Base-by-base conservation (phyloP, 2,329 filamentous ascomycete species). In the Diaporthe citri region DNA sequence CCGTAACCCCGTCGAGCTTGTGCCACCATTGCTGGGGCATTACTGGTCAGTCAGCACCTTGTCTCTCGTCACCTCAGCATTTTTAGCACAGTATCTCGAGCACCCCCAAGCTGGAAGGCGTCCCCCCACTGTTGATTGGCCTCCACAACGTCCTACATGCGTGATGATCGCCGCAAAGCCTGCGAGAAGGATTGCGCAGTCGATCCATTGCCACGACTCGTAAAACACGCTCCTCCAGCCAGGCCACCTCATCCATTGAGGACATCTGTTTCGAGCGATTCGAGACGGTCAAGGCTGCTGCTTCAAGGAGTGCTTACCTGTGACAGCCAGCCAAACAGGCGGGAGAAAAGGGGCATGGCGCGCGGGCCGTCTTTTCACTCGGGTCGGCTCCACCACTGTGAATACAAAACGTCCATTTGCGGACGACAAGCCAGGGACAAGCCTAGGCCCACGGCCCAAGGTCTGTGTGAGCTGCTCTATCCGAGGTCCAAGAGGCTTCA, bases 291-390 rank as follows among this genome's bases (percentile, higher is more conserved):
- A 69, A 52, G 64, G 64, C 64, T 69, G 64, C 48, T 69, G 64
- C 64, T 69, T 69, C 64, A 69, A 69, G 64, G 48, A 69, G 64
- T 55, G 48, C 34, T n/a, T 52, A 69, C 64, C 71, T 56, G 71
- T 56, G 34, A 72, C 71, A 59, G 67, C 46, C 46, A 51, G 64
- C 64, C 48, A 69, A 39, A 71, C 67, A 36, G 67, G 36, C 51
- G 55, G 67, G 36, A 34, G 55, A 72, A 72, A 64, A 34, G 57
- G 71, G 71, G 57, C 46, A 64, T 55, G 71, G 71, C 71, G 71
- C 71, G 57, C 71, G 71, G 71, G 57, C 71, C 71, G 71, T 72
- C 60, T 28, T 55, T 64, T 59, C 48, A 64, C 22, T 72, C 60
- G 71, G 71, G 39, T 56, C 57, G 71, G 71, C 7, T 64, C 71